phyloP scores from a whole-genome alignment of 192 early-diverging fungal genomes.

The Coemansia sp. region DNA sequence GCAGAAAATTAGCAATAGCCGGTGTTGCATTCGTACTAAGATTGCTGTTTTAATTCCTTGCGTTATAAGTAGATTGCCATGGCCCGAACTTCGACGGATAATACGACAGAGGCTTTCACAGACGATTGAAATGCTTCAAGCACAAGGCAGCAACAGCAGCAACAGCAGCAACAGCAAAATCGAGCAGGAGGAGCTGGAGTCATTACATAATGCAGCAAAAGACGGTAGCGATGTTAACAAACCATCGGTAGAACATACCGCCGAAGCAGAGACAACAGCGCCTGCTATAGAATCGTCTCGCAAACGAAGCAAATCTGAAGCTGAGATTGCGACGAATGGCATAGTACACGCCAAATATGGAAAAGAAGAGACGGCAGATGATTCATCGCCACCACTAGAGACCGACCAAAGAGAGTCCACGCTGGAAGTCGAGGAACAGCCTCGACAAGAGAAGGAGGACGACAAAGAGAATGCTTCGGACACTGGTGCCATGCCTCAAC shows the following conservation, averaged over 20 bases:
- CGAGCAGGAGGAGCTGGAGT: neutral
- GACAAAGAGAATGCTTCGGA: neutral
- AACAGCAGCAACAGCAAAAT: neutral
- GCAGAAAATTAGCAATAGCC: neutral
- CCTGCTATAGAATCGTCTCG: neutral
- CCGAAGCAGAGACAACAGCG: neutral
- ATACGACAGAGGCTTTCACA: conserved; percentile 42
- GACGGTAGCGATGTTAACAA: neutral
- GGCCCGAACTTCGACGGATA: conserved; percentile 42
- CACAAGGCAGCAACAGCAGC: neutral
- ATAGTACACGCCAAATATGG: neutral
- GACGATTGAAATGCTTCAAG: conserved; percentile 26
- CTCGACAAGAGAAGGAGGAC: neutral
- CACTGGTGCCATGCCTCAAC: neutral
- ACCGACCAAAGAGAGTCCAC: conserved; percentile 1
- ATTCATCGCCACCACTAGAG: neutral
- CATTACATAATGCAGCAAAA: neutral
- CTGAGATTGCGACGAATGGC: neutral
- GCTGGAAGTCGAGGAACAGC: neutral
- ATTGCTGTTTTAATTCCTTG: neutral
- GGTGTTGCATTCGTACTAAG: neutral
- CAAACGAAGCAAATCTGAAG: conserved; percentile 12
- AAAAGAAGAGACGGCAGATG: conserved; percentile 9
- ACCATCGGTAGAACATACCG: neutral
- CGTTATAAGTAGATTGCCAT: conserved; percentile 24